Base-by-base conservation (phyloP, 345 rosid species). In the Salix dunnii region DNA sequence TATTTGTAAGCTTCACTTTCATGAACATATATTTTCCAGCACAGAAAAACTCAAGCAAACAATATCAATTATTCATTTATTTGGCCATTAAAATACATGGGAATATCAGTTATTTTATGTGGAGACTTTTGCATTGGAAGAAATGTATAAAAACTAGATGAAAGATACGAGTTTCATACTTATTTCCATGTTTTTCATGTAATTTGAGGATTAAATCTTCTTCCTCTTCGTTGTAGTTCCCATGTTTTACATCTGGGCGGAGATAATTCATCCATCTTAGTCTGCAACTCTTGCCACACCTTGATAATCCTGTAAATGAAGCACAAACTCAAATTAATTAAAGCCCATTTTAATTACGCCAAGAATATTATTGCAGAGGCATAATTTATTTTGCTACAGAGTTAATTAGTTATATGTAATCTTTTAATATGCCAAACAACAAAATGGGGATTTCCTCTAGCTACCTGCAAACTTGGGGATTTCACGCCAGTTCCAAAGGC, bases 261-360 rank as follows among this genome's bases (percentile, higher is more conserved):
- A 82, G 79, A 55, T 85, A 85, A 40, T 85, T 85, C 80, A 85
- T 43, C 87, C 87, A 85, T 3, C 87, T 66, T 51, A 82, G 61
- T 48, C 87, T 80, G 69, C 87, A 85, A 70, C 85, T 85, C 78
- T 82, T 85, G 9, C 87, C 87, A 64, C 79, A 72, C 72, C 85
- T 82, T 23, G 75, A 33, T 7, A 85, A 72, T 27, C 87, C 87
- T 85, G 76, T 21, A 13, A 36, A 46, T 46, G 5, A 43, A 55
- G 20, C n/a, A 46, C 30, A 62, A 11, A 25, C 31, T 11, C 30
- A 62, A 62, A 62, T 21, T 0, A 62, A 62, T 62, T 25, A 27
- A 66, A 30, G 16, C 40, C 69, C 40, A 18, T 6, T 11, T 31
- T 66, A 16, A 6, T 14, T 12, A 13, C 68, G 30, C 68, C 68